A percentile compares a stretch with the other conserved stretches of the same genome.
These are phyloP conservation scores for Ensete ventricosum DNA, from an alignment of 176 grass and related monocot genomes.

Conservation along the genomic window DNA sequence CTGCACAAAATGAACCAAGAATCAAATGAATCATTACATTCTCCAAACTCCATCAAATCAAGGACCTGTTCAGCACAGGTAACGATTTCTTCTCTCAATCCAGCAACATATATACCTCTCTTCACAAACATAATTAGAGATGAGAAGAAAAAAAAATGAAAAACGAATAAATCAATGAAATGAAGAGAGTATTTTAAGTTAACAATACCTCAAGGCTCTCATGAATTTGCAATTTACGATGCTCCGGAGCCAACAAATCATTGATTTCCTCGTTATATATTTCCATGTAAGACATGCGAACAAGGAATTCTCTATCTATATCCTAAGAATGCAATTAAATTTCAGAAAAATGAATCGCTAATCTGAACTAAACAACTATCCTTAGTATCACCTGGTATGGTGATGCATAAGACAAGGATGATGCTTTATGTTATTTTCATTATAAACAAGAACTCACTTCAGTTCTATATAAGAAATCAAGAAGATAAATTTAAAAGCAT, in stretches of 20 bases:
- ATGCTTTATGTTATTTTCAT: neutral
- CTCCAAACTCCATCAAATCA: slow-evolving; percentile 78
- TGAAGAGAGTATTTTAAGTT: neutral
- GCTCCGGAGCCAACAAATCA: slow-evolving; percentile 84
- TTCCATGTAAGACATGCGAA: slow-evolving; percentile 98
- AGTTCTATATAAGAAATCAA: neutral
- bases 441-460: neutral
- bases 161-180: neutral
- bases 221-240: slow-evolving; percentile 91
- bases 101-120: slow-evolving; percentile 91
- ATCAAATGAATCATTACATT: slow-evolving; percentile 54
- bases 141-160: neutral
- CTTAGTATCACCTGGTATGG: neutral
- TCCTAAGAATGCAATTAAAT: slow-evolving; percentile 35
- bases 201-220: slow-evolving; percentile 67
- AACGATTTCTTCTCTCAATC: slow-evolving; percentile 93
- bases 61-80: slow-evolving; percentile 77
- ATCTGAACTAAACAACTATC: neutral
- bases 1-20: slow-evolving; percentile 5
- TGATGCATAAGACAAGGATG: neutral
- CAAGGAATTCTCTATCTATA: slow-evolving; percentile 74
- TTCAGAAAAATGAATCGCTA: neutral
- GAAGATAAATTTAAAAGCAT: neutral
- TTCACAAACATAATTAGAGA: slow-evolving; percentile 29
- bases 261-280: slow-evolving; percentile 99